Conservation (phyloP, 768 basidiomycete species). For the Suillus spraguei region DNA sequence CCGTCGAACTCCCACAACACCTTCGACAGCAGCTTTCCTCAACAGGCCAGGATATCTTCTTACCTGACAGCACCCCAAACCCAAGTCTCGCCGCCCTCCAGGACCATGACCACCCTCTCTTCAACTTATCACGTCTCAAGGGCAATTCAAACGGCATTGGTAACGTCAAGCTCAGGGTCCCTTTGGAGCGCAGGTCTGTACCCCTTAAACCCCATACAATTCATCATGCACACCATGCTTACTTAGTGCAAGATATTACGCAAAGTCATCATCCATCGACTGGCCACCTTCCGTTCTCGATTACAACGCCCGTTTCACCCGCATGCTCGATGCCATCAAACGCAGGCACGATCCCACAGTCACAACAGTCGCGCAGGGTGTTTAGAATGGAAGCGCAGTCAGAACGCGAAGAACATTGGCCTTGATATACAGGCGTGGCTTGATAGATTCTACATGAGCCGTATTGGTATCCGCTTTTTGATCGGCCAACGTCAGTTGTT, state of each 20-base stretch:
- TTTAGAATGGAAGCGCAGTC: constrained; percentile 92
- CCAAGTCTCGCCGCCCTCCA: constrained; percentile 53
- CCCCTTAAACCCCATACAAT: constrained; percentile 10
- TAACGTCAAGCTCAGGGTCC: constrained; percentile 72
- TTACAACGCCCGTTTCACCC: constrained; percentile 92
- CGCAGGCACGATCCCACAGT: constrained; percentile 96
- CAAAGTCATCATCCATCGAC: constrained; percentile 63
- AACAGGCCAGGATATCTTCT: constrained; percentile 32
- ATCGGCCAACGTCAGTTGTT: constrained; percentile 86
- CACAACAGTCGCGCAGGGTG: constrained; percentile 94
- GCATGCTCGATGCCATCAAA: constrained; percentile 86
- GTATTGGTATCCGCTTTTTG: constrained; percentile 94
- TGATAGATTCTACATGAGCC: constrained; percentile 95
- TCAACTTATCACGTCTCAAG: constrained; percentile 24
- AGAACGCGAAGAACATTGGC: constrained; percentile 71
- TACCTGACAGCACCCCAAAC: constrained; percentile 82
- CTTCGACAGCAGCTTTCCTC: constrained; percentile 68
- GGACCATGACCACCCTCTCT: constrained; percentile 15
- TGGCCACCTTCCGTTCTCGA: constrained; percentile 96
- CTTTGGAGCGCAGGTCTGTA: constrained; percentile 78
- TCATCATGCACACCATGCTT: not conserved
- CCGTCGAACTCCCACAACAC: constrained; percentile 66
- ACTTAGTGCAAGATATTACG: constrained; percentile 69
- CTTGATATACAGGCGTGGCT: constrained; percentile 93
- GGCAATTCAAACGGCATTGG: constrained; percentile 39